Evolutionary conservation across 345 rosid genomes (phyloP).

Genomic region (Acer yangbiense): DNA sequence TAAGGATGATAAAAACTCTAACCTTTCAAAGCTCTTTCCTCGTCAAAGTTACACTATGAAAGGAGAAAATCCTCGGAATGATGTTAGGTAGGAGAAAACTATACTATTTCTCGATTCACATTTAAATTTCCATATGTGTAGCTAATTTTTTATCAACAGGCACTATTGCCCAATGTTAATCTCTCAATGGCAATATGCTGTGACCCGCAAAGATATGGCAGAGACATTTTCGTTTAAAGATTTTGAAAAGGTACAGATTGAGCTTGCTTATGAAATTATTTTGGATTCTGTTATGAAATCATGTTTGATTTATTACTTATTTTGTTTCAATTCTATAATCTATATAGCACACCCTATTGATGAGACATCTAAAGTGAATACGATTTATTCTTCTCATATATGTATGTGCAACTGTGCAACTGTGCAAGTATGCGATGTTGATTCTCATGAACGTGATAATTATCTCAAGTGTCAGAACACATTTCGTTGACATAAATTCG

Average conservation of each 20-base stretch:
- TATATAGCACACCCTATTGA: not conserved
- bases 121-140: not conserved
- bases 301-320: not conserved
- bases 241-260: slow-evolving; percentile 57
- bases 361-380: not conserved
- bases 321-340: not conserved
- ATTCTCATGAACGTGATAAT: too few relatives aligned
- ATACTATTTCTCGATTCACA: slow-evolving; percentile 4
- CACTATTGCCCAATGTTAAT: slow-evolving; percentile 78
- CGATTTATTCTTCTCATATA: too few relatives aligned
- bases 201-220: slow-evolving; percentile 77
- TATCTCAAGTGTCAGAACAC: too few relatives aligned
- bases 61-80: slow-evolving; percentile 62
- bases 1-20: slow-evolving; percentile 34
- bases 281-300: not conserved
- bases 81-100: slow-evolving; percentile 64
- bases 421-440: too few relatives aligned
- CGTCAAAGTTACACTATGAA: slow-evolving; percentile 83
- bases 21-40: slow-evolving; percentile 53
- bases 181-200: slow-evolving; percentile 88
- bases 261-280: not conserved
- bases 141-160: slow-evolving; percentile 47
- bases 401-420: too few relatives aligned
- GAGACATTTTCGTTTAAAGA: slow-evolving; percentile 66
- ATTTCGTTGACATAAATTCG: too few relatives aligned